Conservation (phyloP, 768 basidiomycete genomes). For the Piloderma croceum region DNA sequence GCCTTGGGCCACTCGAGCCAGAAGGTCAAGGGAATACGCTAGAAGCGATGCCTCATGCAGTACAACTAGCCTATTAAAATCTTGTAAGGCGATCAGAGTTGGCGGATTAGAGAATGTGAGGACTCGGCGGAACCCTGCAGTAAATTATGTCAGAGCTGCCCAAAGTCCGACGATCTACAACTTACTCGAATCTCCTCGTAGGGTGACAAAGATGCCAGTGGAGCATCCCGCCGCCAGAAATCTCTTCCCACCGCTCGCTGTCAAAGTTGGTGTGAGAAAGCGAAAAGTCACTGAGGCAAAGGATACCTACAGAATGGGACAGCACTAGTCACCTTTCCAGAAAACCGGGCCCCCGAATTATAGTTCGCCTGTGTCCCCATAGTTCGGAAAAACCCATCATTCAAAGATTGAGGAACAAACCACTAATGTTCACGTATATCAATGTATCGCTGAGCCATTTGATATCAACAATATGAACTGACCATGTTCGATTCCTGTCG, state of each 20-base stretch:
- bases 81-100: slow-evolving; percentile 52
- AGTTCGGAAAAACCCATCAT: slow-evolving; percentile 58
- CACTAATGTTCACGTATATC: slow-evolving; percentile 38
- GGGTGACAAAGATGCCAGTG: slow-evolving; percentile 65
- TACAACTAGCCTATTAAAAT: slow-evolving; percentile 64
- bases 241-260: slow-evolving; percentile 46
- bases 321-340: slow-evolving; percentile 56
- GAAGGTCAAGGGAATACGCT: slow-evolving; percentile 67
- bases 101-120: slow-evolving; percentile 45
- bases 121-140: slow-evolving; percentile 53
- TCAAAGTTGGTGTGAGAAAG: slow-evolving; percentile 1
- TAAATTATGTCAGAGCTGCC: slow-evolving; percentile 2
- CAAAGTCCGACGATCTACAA: slow-evolving; percentile 2
- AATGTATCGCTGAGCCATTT: not conserved
- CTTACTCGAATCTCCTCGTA: slow-evolving; percentile 27
- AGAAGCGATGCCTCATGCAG: slow-evolving; percentile 52
- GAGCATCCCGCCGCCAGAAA: slow-evolving; percentile 63
- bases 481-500: slow-evolving; percentile 74
- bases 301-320: slow-evolving; percentile 55
- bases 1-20: slow-evolving; percentile 54
- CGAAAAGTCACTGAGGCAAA: not conserved
- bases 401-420: slow-evolving; percentile 55
- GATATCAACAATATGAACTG: slow-evolving; percentile 10
- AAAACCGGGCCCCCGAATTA: slow-evolving; percentile 30
- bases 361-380: slow-evolving; percentile 30